Evolutionary conservation across 164 flowering plant species (phyloP), one percentile per base, ranked within the genome.

Genomic region (Hamamelis virginiana): DNA sequence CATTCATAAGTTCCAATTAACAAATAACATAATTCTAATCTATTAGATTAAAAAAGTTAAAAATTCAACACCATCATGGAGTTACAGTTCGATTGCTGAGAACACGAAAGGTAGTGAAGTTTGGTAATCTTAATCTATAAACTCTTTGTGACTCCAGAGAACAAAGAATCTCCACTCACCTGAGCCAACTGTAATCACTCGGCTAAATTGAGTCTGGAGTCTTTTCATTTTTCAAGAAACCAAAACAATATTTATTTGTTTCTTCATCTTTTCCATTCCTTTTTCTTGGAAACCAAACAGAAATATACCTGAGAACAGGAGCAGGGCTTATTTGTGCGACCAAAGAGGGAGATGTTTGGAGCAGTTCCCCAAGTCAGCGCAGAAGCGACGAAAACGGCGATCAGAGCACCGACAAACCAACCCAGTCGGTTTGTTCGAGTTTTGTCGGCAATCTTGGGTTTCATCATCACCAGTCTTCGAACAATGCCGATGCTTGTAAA

Each of bases 281-380:
- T 55, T 64, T 70, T 56, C 68, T 13, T 21, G 21, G 47, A 6
- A 63, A 62, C 52, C 43, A 59, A 44, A 64, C 56, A 59, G 45
- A 53, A 38, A 21, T 18, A 22, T 44, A 76, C 82, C 78, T 70
- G 52, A 33, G 59, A 65, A 67, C 79, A 76, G 41, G 9, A 38
- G 64, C 79, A 76, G 8, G 75, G 52, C 57, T 64, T 76, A 15
- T 52, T 14, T 22, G 46, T 15, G 12, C 27, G 18, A 28, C 68
- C 70, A 41, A 62, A 69, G 14, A 62, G 41, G 3, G 76, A 48
- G 25, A 70, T 18, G 3, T 48, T 69, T 3, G 69, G 61, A 51
- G 70, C 26, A 56, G 53, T 53, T 13, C 18, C 48, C 41, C 66
- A 72, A 46, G 72, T 27, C 51, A 79, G 4, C 1, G 77, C 72